Evolutionary conservation across 345 rosid species (phyloP).

Genomic region (Pistacia vera): DNA sequence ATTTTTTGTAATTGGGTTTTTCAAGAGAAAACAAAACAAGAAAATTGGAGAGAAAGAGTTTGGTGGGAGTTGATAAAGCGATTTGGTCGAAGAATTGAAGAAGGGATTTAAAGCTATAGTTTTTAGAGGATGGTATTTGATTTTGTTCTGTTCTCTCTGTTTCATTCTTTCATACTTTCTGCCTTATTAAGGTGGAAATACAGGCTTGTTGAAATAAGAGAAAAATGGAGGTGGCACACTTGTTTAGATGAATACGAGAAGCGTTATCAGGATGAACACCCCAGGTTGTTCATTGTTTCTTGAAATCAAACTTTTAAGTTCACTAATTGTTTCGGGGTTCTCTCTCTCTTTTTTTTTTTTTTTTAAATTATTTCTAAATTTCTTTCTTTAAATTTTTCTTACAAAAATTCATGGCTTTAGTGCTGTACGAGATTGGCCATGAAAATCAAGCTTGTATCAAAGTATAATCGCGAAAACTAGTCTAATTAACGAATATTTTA

Average conservation of each 20-base stretch:
- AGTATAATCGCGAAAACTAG: background rate
- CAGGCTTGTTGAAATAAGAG: background rate
- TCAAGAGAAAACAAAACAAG: conserved; percentile 15
- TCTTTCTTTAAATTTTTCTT: background rate
- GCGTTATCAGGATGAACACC: conserved; percentile 88
- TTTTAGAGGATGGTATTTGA: conserved; percentile 20
- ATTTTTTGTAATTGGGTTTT: background rate
- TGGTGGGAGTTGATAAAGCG: conserved; percentile 30
- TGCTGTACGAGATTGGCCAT: background rate
- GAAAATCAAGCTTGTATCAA: background rate
- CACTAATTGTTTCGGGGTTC: no score
- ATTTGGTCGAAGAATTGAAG: conserved; percentile 31
- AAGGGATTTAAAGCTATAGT: background rate
- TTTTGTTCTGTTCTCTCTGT: conserved; percentile 20
- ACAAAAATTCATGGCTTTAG: background rate
- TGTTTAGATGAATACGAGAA: conserved; percentile 90
- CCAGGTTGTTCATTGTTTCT: conserved; percentile 49
- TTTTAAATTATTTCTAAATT: no score
- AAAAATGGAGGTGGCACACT: conserved; percentile 67
- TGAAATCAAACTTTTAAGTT: background rate
- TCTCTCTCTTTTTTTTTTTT: no score
- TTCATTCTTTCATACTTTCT: background rate
- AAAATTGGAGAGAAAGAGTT: conserved; percentile 21
- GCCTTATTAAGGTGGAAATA: background rate
- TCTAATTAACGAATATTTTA: background rate